Evolutionary conservation across 169 alveolate genomes (phyloP).

Genomic region (Eimeria tenella): DNA sequence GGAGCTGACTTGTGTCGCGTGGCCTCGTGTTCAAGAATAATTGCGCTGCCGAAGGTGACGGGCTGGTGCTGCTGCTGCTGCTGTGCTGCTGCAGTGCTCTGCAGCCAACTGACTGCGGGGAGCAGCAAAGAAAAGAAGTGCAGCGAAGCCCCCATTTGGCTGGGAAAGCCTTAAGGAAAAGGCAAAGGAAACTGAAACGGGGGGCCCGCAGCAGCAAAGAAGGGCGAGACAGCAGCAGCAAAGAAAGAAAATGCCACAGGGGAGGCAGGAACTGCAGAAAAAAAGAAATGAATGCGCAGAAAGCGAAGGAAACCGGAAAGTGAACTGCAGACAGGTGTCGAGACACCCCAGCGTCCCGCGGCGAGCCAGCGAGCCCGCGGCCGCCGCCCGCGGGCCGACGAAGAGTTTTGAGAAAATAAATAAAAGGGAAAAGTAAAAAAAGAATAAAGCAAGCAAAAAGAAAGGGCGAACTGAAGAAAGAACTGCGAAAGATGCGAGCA

Average conservation of each 20-base stretch:
- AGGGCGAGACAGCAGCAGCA: background rate
- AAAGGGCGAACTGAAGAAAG: too few relatives aligned
- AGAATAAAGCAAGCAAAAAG: too few relatives aligned
- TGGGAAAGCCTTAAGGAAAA: background rate
- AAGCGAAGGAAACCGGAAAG: too few relatives aligned
- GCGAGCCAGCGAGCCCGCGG: too few relatives aligned
- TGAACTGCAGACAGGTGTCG: too few relatives aligned
- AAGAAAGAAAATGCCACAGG: background rate
- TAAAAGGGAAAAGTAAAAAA: too few relatives aligned
- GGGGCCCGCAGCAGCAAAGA: background rate
- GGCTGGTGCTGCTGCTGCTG: constrained; percentile 50
- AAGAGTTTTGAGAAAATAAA: too few relatives aligned
- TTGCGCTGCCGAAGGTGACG: constrained; percentile 74
- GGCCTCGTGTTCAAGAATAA: constrained; percentile 53
- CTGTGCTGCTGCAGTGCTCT: background rate
- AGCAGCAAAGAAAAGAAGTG: background rate
- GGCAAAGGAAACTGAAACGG: background rate
- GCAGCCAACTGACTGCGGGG: background rate
- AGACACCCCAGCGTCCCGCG: too few relatives aligned
- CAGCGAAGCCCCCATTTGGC: background rate
- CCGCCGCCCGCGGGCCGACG: too few relatives aligned
- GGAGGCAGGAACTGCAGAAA: background rate
- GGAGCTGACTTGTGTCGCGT: constrained; percentile 56
- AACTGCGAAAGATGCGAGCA: too few relatives aligned
- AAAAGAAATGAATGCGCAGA: too few relatives aligned